Base-by-base conservation (phyloP, 352 stramenopile genomes). In the Globisporangium megalacanthum region DNA sequence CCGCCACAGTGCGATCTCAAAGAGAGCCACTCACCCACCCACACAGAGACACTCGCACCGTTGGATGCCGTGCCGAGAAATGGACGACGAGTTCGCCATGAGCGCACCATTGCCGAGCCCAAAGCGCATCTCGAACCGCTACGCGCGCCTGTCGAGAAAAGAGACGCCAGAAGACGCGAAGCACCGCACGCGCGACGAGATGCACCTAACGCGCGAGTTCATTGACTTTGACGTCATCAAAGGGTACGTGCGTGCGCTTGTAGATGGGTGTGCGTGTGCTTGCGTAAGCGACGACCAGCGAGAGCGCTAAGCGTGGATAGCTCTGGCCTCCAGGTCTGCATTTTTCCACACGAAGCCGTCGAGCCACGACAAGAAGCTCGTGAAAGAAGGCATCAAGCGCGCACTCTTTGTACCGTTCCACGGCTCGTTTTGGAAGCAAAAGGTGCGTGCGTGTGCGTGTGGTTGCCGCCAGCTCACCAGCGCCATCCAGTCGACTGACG, bases 191-290 rank as follows among this genome's bases (percentile, higher is more conserved):
- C 83, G 81, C 52, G 77, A 64, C 59, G 78, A 89, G 51, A 73
- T 84, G 45, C 72, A 88, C 57, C 66, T 86, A 47, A 83, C 63
- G 41, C 74, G 77, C 45, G 83, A 94, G 51, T 77, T 94, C 49
- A 91, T 94, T 48, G 84, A 94, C 73, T 91, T 92, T 63, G 84
- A 94, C 56, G 68, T 92, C 47, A 92, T 94, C 55, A 94, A 94
- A 77, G 84, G 82, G 77, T 89, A 52, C 19, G 69, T 68, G 37
- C 35, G 20, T 33, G 25, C 25, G 25, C 25, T 29, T 29, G 25
- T 29, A 4, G 4, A 29, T 29, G 25, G 25, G 25, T 33, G 19
- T 42, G 52, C 22, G 53, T 65, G 7, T 29, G 3, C 20, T 45
- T 31, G 36, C 36, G 52, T 19, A 22, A 8, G 29, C 13, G n/a